Conservation (phyloP, 257 asterid species). For the Agastache rugosa region DNA sequence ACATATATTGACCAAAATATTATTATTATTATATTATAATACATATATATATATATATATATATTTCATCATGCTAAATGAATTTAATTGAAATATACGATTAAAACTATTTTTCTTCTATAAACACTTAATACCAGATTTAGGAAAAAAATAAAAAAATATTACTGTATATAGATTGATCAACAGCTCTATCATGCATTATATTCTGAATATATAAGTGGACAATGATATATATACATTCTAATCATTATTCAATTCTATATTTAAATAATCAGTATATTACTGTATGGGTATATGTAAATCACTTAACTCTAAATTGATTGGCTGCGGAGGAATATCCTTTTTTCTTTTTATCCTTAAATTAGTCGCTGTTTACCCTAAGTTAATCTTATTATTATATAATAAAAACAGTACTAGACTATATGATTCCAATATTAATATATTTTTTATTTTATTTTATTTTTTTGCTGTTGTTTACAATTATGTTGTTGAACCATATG, state of each 20-base stretch:
- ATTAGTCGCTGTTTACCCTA: neutral
- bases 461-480: neutral
- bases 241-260: neutral
- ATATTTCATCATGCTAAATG: no score
- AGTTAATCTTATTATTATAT: neutral
- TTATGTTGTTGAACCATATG: neutral
- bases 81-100: no score
- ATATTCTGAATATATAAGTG: neutral
- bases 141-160: neutral
- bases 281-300: neutral
- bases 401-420: neutral
- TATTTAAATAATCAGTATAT: neutral
- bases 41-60: no score
- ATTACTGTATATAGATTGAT: neutral
- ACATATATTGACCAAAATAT: no score
- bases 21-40: no score
- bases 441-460: no score
- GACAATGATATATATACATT: neutral
- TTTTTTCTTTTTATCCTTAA: no score
- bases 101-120: neutral
- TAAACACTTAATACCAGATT: neutral
- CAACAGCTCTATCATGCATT: neutral
- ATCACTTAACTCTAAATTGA: neutral
- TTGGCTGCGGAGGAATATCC: neutral
- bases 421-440: neutral